Percentiles rank a stretch among this genome's conserved stretches.
phyloP scores from a whole-genome alignment of 208 protist species.

The Novymonas esmeraldas region DNA sequence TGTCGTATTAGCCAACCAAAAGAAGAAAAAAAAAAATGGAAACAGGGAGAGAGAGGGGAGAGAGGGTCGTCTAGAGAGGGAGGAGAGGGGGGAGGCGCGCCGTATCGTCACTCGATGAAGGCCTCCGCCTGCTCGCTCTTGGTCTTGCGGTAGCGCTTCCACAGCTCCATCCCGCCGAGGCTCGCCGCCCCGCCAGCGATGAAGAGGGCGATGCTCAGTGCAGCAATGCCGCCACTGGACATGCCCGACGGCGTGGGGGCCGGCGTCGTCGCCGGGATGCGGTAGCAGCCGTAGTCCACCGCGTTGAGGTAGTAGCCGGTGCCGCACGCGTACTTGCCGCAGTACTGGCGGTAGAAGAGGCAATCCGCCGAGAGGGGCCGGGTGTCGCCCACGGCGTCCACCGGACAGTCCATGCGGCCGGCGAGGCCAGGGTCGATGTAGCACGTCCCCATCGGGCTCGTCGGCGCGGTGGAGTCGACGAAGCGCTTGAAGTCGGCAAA shows the following conservation, averaged over 20 bases:
- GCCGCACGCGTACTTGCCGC: conserved; percentile 46
- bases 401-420: conserved; percentile 43
- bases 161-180: conserved; percentile 11
- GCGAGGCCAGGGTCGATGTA: conserved; percentile 49
- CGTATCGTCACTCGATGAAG: conserved; percentile 7
- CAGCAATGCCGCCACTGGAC: conserved; percentile 25
- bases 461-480: conserved; percentile 50
- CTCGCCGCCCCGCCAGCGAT: conserved; percentile 15
- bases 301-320: conserved; percentile 40
- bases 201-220: conserved; percentile 26
- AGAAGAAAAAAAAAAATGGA: conserved; percentile 9
- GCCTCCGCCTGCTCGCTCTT: conserved; percentile 10
- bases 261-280: conserved; percentile 9
- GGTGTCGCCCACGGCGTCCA: conserved; percentile 9
- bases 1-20: too few species aligned
- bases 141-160: conserved; percentile 16
- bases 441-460: conserved; percentile 53
- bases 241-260: conserved; percentile 1
- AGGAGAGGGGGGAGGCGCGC: neutral
- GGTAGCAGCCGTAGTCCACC: conserved; percentile 37
- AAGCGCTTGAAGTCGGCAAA: conserved; percentile 59
- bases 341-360: conserved; percentile 43
- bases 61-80: too few species aligned
- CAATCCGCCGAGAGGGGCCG: conserved; percentile 32
- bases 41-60: too few species aligned